Evolutionary conservation across 139 green algal genomes (phyloP).

Genomic region (Dunaliella primolecta): DNA sequence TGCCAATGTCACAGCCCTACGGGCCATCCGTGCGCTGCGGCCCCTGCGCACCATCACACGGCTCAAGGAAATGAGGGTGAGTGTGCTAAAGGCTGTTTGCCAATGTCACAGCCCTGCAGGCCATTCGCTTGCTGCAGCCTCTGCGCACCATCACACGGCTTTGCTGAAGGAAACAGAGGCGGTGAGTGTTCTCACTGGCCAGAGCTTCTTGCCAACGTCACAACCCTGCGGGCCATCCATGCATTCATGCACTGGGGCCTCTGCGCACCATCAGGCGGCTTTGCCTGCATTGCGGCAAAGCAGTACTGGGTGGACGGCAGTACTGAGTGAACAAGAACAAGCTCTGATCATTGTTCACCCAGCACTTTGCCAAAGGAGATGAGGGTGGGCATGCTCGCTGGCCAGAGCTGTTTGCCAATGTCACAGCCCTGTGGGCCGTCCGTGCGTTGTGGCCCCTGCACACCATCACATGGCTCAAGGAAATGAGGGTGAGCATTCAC

Average conservation of each 20-base stretch:
- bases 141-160: slow-evolving; percentile 64
- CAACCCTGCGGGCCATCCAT: slow-evolving; percentile 57
- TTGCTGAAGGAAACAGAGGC: slow-evolving; percentile 50
- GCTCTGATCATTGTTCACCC: too few relatives aligned
- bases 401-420: slow-evolving; percentile 46
- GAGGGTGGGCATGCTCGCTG: too few relatives aligned
- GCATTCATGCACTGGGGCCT: slow-evolving; percentile 69
- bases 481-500: slow-evolving; percentile 16
- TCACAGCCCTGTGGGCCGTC: slow-evolving; percentile 59
- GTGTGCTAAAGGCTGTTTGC: too few relatives aligned
- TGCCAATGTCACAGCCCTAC: slow-evolving; percentile 54
- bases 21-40: slow-evolving; percentile 64
- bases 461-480: slow-evolving; percentile 54
- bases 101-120: slow-evolving; percentile 59
- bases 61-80: slow-evolving; percentile 33
- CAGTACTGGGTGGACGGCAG: too few relatives aligned
- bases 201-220: too few relatives aligned
- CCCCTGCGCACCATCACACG: slow-evolving; percentile 65
- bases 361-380: too few relatives aligned
- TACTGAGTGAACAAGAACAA: too few relatives aligned
- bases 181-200: too few relatives aligned
- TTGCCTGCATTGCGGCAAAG: too few relatives aligned
- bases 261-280: slow-evolving; percentile 64
- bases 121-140: slow-evolving; percentile 64
- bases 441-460: slow-evolving; percentile 69